These are phyloP conservation scores for Scenedesmus sp. DNA, from an alignment of 163 green algal species.

Conservation along the genomic window DNA sequence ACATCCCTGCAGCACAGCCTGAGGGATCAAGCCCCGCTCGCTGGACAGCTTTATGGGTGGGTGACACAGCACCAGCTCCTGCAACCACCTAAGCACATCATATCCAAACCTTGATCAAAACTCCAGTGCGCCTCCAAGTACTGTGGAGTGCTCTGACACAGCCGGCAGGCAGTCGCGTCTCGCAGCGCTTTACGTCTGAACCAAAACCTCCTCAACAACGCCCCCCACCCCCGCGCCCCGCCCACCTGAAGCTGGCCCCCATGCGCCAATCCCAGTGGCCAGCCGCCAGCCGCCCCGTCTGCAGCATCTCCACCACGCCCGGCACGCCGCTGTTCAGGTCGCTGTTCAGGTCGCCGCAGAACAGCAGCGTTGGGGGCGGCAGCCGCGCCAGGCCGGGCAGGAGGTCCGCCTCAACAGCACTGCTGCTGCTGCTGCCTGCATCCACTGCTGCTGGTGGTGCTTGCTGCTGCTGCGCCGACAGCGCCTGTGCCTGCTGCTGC, in stretches of 20 bases:
- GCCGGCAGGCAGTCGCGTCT: too few species aligned
- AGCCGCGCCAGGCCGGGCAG: background rate
- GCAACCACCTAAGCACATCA: too few species aligned
- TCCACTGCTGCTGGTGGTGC: constrained; percentile 40
- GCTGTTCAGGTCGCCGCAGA: constrained; percentile 93
- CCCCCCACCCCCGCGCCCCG: background rate
- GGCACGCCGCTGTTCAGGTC: constrained; percentile 91
- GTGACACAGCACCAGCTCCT: too few species aligned
- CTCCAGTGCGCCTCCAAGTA: too few species aligned
- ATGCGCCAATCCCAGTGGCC: constrained; percentile 90
- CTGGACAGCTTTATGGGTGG: too few species aligned
- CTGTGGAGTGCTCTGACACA: too few species aligned
- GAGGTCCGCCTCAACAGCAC: constrained; percentile 29
- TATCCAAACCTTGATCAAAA: too few species aligned
- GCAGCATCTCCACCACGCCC: constrained; percentile 88
- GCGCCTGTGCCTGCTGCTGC: constrained; percentile 36
- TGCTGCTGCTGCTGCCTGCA: constrained; percentile 29
- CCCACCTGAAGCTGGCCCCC: constrained; percentile 77
- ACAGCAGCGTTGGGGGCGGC: constrained; percentile 72
- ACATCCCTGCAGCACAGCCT: background rate
- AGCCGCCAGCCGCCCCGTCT: constrained; percentile 71
- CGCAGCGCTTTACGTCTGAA: too few species aligned
- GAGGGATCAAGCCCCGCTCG: too few species aligned
- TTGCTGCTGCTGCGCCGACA: background rate
- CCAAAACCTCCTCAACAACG: background rate